Base-by-base conservation (phyloP, 2,329 filamentous ascomycete genomes). In the Hawksworthiomyces lignivorus region DNA sequence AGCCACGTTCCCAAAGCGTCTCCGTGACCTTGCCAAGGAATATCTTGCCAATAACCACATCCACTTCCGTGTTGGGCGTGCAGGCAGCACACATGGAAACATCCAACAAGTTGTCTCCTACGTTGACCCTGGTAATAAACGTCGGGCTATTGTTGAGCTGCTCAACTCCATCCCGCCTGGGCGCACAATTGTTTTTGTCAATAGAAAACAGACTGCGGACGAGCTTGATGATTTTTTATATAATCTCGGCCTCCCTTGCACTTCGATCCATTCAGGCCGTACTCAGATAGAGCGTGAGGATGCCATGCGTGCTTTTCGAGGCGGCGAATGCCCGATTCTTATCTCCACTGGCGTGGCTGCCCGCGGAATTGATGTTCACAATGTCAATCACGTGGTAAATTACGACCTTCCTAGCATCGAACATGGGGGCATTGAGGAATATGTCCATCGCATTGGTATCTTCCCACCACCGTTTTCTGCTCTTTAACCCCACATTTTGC, bases 211-310 rank as follows among this genome's bases (percentile, higher is more conserved):
- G 20, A 73, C 74, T 33, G 88, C 84, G 1, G 92, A 98, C 55
- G 77, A 84, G 41, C 62, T 97, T 0, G 92, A 98, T 50, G 90
- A 96, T 53, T 94, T 77, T 48, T 61, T 97, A 0, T 97, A 78
- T 69, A 90, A 95, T 58, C 69, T 76, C 45, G 74, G 77, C 0
- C 63, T 96, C 2, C 92, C 92, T 0, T 84, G 80, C 38, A 94
- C 87, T 0, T 94, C 89, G 0, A 94, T 97, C 52, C 92, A 97
- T 52, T 70, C 80, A 1, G 86, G 88, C 44, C 84, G 90, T 19
- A 94, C 84, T 29, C 92, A 97, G 64, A 75, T 76, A 47, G 90
- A 97, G 69, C 85, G 92, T 50, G 90, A 97, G 60, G 88, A 94
- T 57, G 83, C 90, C 2, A 75, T 97, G 80, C 80, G 88, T 52